Evolutionary conservation across 441 rosid species (phyloP), one percentile per base, ranked within the genome.

Genomic region (Croton laevigatus): DNA sequence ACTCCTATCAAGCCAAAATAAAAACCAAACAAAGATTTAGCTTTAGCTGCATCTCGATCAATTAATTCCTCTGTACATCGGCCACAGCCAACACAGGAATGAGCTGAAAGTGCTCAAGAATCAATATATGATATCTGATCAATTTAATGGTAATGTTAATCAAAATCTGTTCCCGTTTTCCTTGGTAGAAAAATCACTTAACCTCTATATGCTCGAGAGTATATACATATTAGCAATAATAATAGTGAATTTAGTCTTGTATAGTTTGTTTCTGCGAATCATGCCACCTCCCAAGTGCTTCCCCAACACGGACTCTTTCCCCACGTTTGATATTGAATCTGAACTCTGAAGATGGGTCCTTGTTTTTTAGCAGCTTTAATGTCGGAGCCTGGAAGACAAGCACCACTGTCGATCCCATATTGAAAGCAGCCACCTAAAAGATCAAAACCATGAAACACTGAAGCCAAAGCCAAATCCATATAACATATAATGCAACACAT

Each of bases 361-460:
- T 71, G 19, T 73, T 75, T 57, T 84, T 71, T 0, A 65, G 66
- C 46, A 82, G 72, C 71, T 81, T 85, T 59, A 76, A 61, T 8
- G 85, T 76, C 22, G 96, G 94, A 55, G 98, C 99, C 65, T 94
- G 91, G 80, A 94, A 94, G 63, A 94, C 86, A 11, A 95, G 92
- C 62, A 95, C 99, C 19, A 91, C 98, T 0, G 98, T 91, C 1
- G 98, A 95, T 76, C 98, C 97, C 93, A 91, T 84, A 85, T 92
- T 89, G 84, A 95, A 91, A 51, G 83, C 97, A 54, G 84, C 99
- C 32, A 95, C 80, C 98, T 92, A 59, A 70, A 77, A 36, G 46
- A 65, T 70, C 17, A 71, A 42, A 81, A 27, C 69, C 1, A 14
- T 20, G 65, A 64, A 55, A 62, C 11, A 32, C 9, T 54, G 34